Percentiles rank a stretch among this genome's conserved stretches.
Evolutionary conservation across 805 yeast genomes (phyloP).

Genomic region (Candida berthetii): DNA sequence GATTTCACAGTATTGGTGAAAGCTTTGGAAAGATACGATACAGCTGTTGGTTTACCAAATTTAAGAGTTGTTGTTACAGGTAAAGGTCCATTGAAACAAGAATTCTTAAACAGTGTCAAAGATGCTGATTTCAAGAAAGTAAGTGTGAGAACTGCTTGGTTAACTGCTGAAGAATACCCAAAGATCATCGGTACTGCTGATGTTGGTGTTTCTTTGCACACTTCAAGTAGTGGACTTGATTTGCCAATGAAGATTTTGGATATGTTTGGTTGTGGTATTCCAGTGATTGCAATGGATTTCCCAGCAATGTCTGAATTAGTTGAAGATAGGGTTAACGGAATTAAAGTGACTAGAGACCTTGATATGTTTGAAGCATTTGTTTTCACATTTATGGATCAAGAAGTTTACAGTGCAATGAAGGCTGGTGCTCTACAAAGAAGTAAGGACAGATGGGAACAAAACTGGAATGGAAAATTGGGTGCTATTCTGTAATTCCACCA

Average conservation of each 20-base stretch:
- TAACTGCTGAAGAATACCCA: slow-evolving; percentile 75
- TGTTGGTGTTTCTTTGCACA: slow-evolving; percentile 83
- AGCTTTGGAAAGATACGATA: slow-evolving; percentile 50
- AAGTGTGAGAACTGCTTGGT: slow-evolving; percentile 65
- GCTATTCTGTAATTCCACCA: slow-evolving; percentile 9
- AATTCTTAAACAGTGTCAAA: slow-evolving; percentile 43
- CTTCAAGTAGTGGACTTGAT: slow-evolving; percentile 89
- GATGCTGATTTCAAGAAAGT: slow-evolving; percentile 40
- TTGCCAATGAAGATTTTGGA: slow-evolving; percentile 97
- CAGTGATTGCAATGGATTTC: slow-evolving; percentile 75
- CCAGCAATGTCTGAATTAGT: slow-evolving; percentile 79
- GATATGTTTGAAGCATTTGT: slow-evolving; percentile 40
- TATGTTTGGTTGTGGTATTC: slow-evolving; percentile 93
- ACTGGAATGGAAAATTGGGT: slow-evolving; percentile 49
- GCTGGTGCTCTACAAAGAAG: slow-evolving; percentile 75
- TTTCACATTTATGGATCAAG: slow-evolving; percentile 24
- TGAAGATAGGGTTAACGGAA: slow-evolving; percentile 62
- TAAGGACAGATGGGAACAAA: slow-evolving; percentile 60
- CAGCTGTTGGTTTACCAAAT: slow-evolving; percentile 31
- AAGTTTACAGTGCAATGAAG: slow-evolving; percentile 36
- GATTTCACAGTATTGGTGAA: slow-evolving; percentile 67
- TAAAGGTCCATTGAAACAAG: slow-evolving; percentile 75
- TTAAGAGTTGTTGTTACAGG: slow-evolving; percentile 86
- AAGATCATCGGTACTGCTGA: slow-evolving; percentile 69
- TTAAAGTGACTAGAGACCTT: slow-evolving; percentile 34